Conservation (phyloP, 2,329 filamentous ascomycete genomes). For the Penicillium capsulatum region DNA sequence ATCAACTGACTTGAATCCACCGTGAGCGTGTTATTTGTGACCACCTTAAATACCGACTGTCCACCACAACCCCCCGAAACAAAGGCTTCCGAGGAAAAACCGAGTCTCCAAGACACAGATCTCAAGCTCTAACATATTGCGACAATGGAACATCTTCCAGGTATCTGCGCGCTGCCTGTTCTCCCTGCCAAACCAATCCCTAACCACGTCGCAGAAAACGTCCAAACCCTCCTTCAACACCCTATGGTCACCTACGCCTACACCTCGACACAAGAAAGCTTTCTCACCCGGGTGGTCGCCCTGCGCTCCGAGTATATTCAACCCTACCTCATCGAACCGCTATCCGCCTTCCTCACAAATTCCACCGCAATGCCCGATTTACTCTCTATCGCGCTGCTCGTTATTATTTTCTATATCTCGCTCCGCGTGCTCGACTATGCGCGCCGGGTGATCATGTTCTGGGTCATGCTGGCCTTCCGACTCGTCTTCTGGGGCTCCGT, state of each 20-base stretch:
- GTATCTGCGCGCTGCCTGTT: slow-evolving; percentile 3
- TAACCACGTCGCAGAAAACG: slow-evolving; percentile 17
- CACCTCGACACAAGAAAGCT: slow-evolving; percentile 15
- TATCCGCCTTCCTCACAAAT: slow-evolving; percentile 34
- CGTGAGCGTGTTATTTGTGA: too few species aligned
- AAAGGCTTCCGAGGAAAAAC: too few species aligned
- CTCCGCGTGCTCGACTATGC: slow-evolving; percentile 65
- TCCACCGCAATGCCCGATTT: slow-evolving; percentile 33
- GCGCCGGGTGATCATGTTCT: slow-evolving; percentile 69
- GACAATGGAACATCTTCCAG: slow-evolving; percentile 21
- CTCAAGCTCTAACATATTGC: slow-evolving; percentile 14
- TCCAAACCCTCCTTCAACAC: slow-evolving; percentile 19
- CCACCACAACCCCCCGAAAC: background rate
- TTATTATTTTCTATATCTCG: slow-evolving; percentile 60
- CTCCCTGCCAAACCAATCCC: background rate
- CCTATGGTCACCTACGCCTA: slow-evolving; percentile 18
- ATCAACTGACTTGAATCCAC: too few species aligned
- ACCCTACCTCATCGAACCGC: slow-evolving; percentile 45
- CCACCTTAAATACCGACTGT: too few species aligned
- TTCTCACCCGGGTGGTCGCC: slow-evolving; percentile 21
- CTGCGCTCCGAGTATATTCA: slow-evolving; percentile 43
- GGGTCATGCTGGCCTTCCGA: slow-evolving; percentile 63
- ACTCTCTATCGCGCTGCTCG: slow-evolving; percentile 45
- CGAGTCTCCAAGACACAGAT: too few species aligned
- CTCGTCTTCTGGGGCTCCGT: slow-evolving; percentile 63